These are phyloP conservation scores for Leavenworthia alabamica DNA, from an alignment of 345 rosid species.

Conservation along the genomic window DNA sequence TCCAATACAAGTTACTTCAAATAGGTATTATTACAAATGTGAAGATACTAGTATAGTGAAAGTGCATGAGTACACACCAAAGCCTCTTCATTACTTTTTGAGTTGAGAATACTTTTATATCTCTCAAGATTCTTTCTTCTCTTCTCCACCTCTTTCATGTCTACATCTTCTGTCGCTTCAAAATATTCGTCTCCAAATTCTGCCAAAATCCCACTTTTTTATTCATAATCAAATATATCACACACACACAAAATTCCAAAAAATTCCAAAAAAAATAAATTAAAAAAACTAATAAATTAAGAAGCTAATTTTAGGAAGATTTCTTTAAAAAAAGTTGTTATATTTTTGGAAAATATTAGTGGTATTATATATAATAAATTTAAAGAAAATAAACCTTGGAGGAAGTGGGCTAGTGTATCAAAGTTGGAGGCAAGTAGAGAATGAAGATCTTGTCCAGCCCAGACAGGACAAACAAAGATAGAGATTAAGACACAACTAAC, in stretches of 20 bases:
- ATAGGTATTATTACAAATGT: neutral
- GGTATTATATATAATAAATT: neutral
- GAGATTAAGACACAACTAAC: constrained; percentile 45
- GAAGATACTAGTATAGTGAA: neutral
- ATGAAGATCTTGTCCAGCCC: constrained; percentile 94
- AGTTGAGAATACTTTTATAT: constrained; percentile 49
- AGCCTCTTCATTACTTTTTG: constrained; percentile 58
- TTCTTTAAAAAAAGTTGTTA: no score
- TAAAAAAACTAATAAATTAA: neutral
- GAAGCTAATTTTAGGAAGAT: no score
- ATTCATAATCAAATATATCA: neutral
- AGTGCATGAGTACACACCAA: constrained; percentile 41
- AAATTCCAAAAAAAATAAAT: no score
- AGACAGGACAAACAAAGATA: constrained; percentile 60
- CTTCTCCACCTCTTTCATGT: constrained; percentile 26
- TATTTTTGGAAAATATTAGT: no score
- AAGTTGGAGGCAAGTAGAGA: no score
- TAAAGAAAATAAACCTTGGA: no score
- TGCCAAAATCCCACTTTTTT: constrained; percentile 26
- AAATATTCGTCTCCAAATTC: constrained; percentile 58
- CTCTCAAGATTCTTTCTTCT: constrained; percentile 36
- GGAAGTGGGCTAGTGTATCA: no score
- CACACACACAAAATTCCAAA: neutral
- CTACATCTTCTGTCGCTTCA: constrained; percentile 24
- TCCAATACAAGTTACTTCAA: neutral